Evolutionary conservation across 176 grass and related monocot species (phyloP).

Genomic region (Oryza nivara): DNA sequence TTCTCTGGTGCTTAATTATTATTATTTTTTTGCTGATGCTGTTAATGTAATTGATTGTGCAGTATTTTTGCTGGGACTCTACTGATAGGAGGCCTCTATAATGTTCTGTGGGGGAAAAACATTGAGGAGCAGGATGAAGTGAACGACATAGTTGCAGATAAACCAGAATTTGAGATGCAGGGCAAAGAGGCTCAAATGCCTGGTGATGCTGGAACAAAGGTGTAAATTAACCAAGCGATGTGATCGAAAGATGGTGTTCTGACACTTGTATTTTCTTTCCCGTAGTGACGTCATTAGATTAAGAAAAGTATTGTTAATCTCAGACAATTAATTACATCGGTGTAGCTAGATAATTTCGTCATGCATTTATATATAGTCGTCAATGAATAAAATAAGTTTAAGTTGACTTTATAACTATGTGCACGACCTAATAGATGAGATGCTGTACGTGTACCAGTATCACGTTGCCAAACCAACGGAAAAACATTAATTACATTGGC

Average conservation of each 20-base stretch:
- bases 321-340: too few species aligned
- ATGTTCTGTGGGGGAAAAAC: neutral
- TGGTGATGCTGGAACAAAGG: neutral
- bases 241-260: neutral
- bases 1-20: neutral
- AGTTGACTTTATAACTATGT: too few species aligned
- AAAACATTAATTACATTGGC: too few species aligned
- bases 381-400: too few species aligned
- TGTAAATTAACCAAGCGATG: neutral
- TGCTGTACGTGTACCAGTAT: too few species aligned
- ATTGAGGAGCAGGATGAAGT: neutral
- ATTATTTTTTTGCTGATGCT: neutral
- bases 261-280: too few species aligned
- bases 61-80: neutral
- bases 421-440: too few species aligned
- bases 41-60: neutral
- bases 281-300: too few species aligned
- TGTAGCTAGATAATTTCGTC: too few species aligned
- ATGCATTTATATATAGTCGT: too few species aligned
- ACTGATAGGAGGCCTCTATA: neutral
- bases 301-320: too few species aligned
- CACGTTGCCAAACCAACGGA: too few species aligned
- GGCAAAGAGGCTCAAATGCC: neutral
- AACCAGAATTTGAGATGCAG: neutral
- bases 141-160: neutral